phyloP scores from a whole-genome alignment of 345 rosid species.

The Salix purpurea region DNA sequence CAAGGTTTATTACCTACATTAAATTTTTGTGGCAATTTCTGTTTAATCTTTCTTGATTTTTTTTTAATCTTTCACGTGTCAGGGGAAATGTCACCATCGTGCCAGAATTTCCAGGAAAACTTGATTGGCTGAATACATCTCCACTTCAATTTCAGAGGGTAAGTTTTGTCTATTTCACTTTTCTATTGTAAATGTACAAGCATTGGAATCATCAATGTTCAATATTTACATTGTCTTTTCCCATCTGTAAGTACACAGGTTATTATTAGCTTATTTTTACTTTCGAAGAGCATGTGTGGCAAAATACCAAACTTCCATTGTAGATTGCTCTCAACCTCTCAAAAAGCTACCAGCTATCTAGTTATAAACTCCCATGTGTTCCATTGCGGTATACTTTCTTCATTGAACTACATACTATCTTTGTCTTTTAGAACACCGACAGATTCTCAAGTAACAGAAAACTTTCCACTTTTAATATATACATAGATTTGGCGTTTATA shows the following conservation, averaged over 20 bases:
- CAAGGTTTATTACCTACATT: not conserved
- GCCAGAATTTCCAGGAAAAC: slow-evolving; percentile 82
- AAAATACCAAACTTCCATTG: too few relatives aligned
- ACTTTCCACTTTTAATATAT: not conserved
- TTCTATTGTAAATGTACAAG: too few relatives aligned
- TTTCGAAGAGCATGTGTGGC: too few relatives aligned
- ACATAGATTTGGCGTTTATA: not conserved
- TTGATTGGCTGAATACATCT: slow-evolving; percentile 85
- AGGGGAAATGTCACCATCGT: slow-evolving; percentile 64
- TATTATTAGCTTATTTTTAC: too few relatives aligned
- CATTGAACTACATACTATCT: too few relatives aligned
- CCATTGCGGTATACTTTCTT: not conserved
- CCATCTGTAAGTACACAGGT: too few relatives aligned
- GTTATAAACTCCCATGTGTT: too few relatives aligned
- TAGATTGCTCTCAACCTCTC: too few relatives aligned
- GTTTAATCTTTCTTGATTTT: slow-evolving; percentile 9
- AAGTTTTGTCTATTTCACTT: slow-evolving; percentile 20
- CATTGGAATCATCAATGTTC: too few relatives aligned
- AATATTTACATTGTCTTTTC: too few relatives aligned
- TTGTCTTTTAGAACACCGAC: not conserved
- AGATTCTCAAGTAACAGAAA: not conserved
- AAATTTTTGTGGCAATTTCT: not conserved
- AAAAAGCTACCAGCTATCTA: too few relatives aligned
- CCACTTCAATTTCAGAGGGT: slow-evolving; percentile 84
- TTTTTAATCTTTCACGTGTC: slow-evolving; percentile 2